Evolutionary conservation across 257 asterid genomes (phyloP).

Genomic region (Nemophila menziesii): DNA sequence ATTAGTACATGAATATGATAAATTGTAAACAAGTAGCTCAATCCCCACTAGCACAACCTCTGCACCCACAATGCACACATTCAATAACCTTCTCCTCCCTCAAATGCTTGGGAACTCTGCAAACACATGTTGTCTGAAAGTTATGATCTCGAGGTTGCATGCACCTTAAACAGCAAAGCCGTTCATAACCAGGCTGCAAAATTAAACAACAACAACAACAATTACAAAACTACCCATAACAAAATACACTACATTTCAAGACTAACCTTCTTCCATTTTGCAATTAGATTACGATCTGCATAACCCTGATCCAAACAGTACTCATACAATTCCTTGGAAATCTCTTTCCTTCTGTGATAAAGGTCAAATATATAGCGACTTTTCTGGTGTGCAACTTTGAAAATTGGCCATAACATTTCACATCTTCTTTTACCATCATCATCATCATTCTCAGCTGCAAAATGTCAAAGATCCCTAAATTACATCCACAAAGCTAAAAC

Average conservation of each 20-base stretch:
- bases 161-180: constrained; percentile 12
- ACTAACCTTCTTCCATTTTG: not conserved
- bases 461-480: not conserved
- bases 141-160: constrained; percentile 11
- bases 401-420: not conserved
- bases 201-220: not conserved
- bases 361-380: not conserved
- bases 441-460: not conserved
- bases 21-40: not conserved
- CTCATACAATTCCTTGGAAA: not conserved
- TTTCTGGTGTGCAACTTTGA: not conserved
- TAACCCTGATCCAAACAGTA: not conserved
- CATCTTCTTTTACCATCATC: not conserved
- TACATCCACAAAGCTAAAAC: not conserved
- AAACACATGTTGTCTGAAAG: constrained; percentile 7
- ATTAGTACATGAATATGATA: not conserved
- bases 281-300: not conserved
- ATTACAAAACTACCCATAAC: not conserved
- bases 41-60: not conserved
- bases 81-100: not conserved
- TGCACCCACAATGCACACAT: not conserved
- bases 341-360: not conserved
- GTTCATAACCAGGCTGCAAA: constrained; percentile 11
- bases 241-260: not conserved
- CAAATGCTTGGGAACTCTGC: not conserved